phyloP scores from a whole-genome alignment of 2,329 filamentous ascomycete genomes.

The Orbilia quercus region DNA sequence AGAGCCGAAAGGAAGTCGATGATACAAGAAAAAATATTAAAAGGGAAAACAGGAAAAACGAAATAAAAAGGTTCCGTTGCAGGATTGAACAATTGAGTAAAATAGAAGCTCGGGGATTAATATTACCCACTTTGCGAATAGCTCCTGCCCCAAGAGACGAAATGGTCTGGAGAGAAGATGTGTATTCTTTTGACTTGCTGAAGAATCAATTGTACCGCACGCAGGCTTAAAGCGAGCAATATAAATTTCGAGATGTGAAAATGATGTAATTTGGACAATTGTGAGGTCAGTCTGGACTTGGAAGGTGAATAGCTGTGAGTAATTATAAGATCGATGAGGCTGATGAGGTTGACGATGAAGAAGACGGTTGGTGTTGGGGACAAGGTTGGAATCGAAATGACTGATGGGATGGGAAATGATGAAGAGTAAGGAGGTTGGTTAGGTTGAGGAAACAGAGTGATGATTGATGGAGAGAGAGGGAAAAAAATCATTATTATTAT shows the following conservation, averaged over 20 bases:
- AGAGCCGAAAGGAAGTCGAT: too few species aligned
- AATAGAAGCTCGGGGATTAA: background rate
- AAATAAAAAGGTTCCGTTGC: constrained; percentile 25
- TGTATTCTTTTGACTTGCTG: background rate
- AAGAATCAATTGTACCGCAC: constrained; percentile 8
- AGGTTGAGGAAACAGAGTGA: background rate
- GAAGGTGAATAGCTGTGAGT: constrained; percentile 1
- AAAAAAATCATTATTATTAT: too few species aligned
- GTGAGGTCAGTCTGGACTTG: background rate
- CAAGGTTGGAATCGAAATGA: background rate
- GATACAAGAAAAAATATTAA: constrained; percentile 27
- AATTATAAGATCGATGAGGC: background rate
- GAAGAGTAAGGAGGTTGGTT: background rate
- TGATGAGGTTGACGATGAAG: background rate
- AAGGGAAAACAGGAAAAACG: constrained; percentile 20
- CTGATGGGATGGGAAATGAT: background rate
- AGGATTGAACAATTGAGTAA: constrained; percentile 26
- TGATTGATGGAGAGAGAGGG: background rate
- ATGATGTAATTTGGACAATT: background rate
- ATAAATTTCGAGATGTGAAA: too few species aligned
- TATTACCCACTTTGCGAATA: constrained; percentile 11
- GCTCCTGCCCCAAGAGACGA: constrained; percentile 14
- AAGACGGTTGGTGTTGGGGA: too few species aligned
- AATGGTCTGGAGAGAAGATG: too few species aligned
- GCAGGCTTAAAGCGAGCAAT: background rate